Evolutionary conservation across 2,329 filamentous ascomycete genomes (phyloP), one percentile per base, ranked within the genome.

Genomic region (Nigrospora osmanthi): DNA sequence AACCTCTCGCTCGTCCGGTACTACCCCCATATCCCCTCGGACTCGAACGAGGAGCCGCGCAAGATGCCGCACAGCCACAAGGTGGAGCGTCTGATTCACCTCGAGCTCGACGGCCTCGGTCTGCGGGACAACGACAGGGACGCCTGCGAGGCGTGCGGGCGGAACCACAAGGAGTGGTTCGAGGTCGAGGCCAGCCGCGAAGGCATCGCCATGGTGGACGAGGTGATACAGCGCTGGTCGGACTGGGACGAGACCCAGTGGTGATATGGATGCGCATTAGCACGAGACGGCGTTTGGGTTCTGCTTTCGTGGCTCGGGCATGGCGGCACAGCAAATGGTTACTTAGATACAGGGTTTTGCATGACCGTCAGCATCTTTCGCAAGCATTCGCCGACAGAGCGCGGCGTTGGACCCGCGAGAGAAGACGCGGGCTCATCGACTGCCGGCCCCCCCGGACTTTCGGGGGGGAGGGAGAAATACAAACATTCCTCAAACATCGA

Each of bases 91-190:
- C 67, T 98, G 47, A 85, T 97, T 38, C 93, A 98, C 63, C 70
- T 97, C 13, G 93, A 98, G 67, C 75, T 97, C n/a, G 73, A 73
- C 64, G 64, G 81, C 67, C 47, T 81, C 73, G 68, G 78, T 2
- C 51, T 81, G 49, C 67, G 79, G 48, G 60, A 74, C 55, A 64
- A 68, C 45, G 66, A 81, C 62, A 64, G 67, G 39, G 69, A 65
- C 15, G 77, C 78, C 43, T 98, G 93, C 57, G 72, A 73, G 5
- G 76, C 81, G 1, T 98, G 93, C 59, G 89, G 89, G 2, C 83
- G 82, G 58, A 83, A 89, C 55, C 93, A 98, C 64, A 73, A 84
- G 43, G 93, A 98, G 68, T 98, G 91, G 91, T 98, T 98, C 61
- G 87, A 94, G 66, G 82, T 96, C 1, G 81, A 87, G 49, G 87